These are phyloP conservation scores for Cyberlindnera bimundalis DNA, from an alignment of 805 yeast species.

Conservation along the genomic window DNA sequence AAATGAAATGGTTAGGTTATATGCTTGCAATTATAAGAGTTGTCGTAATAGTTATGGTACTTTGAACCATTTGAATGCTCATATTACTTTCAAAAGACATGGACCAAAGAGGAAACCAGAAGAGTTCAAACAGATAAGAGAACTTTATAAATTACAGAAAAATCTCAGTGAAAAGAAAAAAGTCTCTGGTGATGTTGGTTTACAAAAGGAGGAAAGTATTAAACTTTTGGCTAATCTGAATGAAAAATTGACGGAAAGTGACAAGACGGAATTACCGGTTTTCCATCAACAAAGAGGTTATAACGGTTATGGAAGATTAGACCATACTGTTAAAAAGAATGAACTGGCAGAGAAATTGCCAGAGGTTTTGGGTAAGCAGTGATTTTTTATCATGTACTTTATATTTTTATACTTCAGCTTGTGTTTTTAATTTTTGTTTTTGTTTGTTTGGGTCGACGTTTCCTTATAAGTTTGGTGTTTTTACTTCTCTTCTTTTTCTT, in stretches of 20 bases:
- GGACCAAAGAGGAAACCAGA: constrained; percentile 52
- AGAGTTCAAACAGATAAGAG: constrained; percentile 50
- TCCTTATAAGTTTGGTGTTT: neutral
- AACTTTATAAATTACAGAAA: constrained; percentile 39
- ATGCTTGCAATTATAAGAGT: constrained; percentile 43
- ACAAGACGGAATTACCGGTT: constrained; percentile 18
- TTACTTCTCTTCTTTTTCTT: neutral
- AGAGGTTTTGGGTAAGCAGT: constrained; percentile 1
- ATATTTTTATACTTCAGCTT: neutral
- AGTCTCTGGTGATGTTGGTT: constrained; percentile 2
- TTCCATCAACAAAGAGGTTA: constrained; percentile 30
- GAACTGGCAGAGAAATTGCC: constrained; percentile 13
- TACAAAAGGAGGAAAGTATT: constrained; percentile 11
- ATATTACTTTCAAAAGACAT: constrained; percentile 49
- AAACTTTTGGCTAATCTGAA: constrained; percentile 17
- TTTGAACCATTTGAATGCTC: constrained; percentile 56
- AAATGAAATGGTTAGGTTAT: constrained; percentile 53
- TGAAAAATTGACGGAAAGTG: constrained; percentile 15
- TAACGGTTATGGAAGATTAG: constrained; percentile 28
- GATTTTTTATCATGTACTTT: no score
- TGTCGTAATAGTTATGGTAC: constrained; percentile 59
- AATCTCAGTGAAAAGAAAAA: constrained; percentile 25
- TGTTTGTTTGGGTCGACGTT: neutral
- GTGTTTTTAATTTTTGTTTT: neutral
- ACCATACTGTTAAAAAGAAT: constrained; percentile 22